phyloP scores from a whole-genome alignment of 2,329 filamentous ascomycete species.

The Leptographium galeiforme region DNA sequence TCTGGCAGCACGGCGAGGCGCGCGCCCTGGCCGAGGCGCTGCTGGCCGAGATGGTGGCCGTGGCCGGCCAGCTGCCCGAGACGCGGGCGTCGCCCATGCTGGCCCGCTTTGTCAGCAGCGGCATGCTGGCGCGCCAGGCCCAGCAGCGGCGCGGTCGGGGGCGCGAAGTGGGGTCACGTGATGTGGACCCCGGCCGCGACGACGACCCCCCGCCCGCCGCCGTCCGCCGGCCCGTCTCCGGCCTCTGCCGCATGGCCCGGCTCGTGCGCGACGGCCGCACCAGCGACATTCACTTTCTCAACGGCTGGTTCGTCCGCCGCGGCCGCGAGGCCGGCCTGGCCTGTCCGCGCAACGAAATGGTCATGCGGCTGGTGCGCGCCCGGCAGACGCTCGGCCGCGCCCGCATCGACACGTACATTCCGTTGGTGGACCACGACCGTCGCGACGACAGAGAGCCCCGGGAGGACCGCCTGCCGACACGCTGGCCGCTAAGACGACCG shows the following conservation, averaged over 20 bases:
- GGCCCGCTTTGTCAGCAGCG: conserved; percentile 39
- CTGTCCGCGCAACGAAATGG: conserved; percentile 58
- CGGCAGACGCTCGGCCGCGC: conserved; percentile 31
- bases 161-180: too few relatives aligned
- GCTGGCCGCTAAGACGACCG: neutral
- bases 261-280: conserved; percentile 46
- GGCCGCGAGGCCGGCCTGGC: conserved; percentile 62
- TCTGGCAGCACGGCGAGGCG: conserved; percentile 54
- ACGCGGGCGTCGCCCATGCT: conserved; percentile 47
- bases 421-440: too few relatives aligned
- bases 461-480: too few relatives aligned
- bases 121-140: conserved; percentile 43
- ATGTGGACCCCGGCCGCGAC: too few relatives aligned
- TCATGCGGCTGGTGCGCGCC: conserved; percentile 60
- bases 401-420: neutral
- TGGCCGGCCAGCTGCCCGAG: conserved; percentile 66
- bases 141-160: too few relatives aligned
- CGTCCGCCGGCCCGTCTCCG: neutral
- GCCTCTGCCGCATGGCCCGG: conserved; percentile 50
- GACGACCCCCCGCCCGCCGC: too few relatives aligned
- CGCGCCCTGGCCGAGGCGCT: conserved; percentile 56
- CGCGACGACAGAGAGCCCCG: too few relatives aligned
- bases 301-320: conserved; percentile 70
- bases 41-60: conserved; percentile 57
- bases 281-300: conserved; percentile 74